These are phyloP conservation scores for Miamiensis avidus DNA, from an alignment of 169 alveolate genomes.

Conservation along the genomic window DNA sequence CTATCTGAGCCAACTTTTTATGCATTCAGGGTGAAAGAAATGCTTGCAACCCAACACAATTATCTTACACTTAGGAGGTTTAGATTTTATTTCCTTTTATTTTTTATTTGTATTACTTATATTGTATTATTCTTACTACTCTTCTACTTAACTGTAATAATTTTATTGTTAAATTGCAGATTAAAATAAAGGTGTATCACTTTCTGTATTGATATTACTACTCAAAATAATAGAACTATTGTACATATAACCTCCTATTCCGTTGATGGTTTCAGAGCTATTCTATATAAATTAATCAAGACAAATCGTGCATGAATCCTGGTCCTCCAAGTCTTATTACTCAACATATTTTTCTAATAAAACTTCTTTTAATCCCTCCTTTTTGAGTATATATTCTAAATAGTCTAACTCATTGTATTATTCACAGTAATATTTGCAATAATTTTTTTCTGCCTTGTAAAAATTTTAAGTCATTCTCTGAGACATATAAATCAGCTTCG, in stretches of 20 bases:
- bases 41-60: conserved; percentile 61
- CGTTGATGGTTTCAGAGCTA: too few species aligned
- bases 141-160: background rate
- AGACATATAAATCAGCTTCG: background rate
- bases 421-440: background rate
- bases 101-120: conserved; percentile 7
- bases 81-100: too few species aligned
- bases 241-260: too few species aligned
- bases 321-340: background rate
- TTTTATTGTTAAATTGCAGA: background rate
- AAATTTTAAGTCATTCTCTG: background rate
- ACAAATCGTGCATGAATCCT: background rate
- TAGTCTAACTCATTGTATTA: background rate
- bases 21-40: conserved; percentile 80
- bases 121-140: background rate
- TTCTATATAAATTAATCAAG: background rate
- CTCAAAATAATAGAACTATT: too few species aligned
- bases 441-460: background rate
- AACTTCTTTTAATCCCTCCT: background rate
- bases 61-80: too few species aligned
- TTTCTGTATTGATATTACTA: too few species aligned
- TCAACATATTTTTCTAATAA: background rate
- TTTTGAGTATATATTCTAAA: background rate
- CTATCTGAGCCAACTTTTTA: conserved; percentile 68
- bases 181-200: too few species aligned